Evolutionary conservation across 1,284 basidiomycete species (phyloP).

Genomic region (Ceratorhiza oryzae-sativae): DNA sequence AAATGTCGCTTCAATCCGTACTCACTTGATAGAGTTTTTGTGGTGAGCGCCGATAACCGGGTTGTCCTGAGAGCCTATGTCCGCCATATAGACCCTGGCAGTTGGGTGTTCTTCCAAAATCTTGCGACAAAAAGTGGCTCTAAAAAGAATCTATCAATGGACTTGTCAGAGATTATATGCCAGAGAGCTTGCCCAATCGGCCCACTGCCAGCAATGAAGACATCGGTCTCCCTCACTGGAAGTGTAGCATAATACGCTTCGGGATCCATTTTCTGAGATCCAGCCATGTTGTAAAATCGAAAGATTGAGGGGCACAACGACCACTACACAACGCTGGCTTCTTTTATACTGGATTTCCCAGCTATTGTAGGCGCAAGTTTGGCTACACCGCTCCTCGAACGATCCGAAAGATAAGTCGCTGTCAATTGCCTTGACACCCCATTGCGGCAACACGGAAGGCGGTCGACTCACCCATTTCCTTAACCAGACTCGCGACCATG

Average conservation of each 20-base stretch:
- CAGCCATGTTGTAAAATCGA: background rate
- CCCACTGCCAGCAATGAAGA: slow-evolving; percentile 38
- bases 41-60: slow-evolving; percentile 29
- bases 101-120: slow-evolving; percentile 7
- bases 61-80: slow-evolving; percentile 33
- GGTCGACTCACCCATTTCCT: background rate
- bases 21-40: slow-evolving; percentile 30
- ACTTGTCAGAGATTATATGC: background rate
- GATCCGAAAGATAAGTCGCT: background rate
- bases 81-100: slow-evolving; percentile 19
- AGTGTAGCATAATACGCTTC: background rate
- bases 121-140: slow-evolving; percentile 16
- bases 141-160: background rate
- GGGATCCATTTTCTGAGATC: background rate
- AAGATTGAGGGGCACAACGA: background rate
- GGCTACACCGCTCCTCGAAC: background rate
- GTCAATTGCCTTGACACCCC: background rate
- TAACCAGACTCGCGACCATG: background rate
- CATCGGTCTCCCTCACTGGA: background rate
- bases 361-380: background rate
- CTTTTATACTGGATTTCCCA: background rate
- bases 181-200: slow-evolving; percentile 22
- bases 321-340: background rate
- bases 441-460: background rate
- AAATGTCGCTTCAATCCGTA: background rate